phyloP scores from a whole-genome alignment of 306 rosid species.

The Datisca glomerata region DNA sequence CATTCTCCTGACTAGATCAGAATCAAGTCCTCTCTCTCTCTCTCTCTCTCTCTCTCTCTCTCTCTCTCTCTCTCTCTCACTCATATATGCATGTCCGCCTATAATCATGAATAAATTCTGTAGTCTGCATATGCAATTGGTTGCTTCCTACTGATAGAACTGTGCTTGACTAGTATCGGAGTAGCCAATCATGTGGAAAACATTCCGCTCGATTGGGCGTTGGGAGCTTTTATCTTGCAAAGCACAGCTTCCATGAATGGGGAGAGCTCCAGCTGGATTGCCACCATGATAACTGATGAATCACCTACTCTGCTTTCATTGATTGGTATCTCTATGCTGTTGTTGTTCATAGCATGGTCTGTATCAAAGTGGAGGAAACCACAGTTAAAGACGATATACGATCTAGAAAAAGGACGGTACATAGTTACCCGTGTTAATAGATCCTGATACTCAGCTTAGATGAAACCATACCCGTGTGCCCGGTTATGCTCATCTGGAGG shows the following conservation, averaged over 20 bases:
- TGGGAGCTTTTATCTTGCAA: constrained; percentile 94
- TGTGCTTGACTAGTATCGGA: constrained; percentile 41
- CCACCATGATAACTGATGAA: constrained; percentile 33
- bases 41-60: no score
- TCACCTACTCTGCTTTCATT: constrained; percentile 44
- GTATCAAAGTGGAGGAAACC: constrained; percentile 83
- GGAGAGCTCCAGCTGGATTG: constrained; percentile 37
- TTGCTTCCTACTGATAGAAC: constrained; percentile 17
- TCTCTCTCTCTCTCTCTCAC: no score
- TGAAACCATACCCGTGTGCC: no score
- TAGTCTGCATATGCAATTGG: background rate
- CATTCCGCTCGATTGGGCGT: constrained; percentile 92
- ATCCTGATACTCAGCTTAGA: no score
- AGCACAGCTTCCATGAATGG: constrained; percentile 34
- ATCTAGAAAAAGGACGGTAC: constrained; percentile 85
- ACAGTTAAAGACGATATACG: constrained; percentile 77
- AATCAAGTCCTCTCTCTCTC: no score
- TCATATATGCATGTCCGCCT: no score
- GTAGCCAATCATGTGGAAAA: constrained; percentile 66
- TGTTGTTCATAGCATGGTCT: constrained; percentile 75
- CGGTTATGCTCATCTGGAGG: no score
- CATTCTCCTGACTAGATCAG: no score
- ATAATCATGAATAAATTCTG: no score
- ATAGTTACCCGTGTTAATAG: constrained; percentile 56
- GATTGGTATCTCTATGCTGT: constrained; percentile 36